A percentile compares a stretch with the other conserved stretches of the same genome.
Evolutionary conservation across 129 eudicot species (phyloP).

Genomic region (Chrysanthemum seticuspe): DNA sequence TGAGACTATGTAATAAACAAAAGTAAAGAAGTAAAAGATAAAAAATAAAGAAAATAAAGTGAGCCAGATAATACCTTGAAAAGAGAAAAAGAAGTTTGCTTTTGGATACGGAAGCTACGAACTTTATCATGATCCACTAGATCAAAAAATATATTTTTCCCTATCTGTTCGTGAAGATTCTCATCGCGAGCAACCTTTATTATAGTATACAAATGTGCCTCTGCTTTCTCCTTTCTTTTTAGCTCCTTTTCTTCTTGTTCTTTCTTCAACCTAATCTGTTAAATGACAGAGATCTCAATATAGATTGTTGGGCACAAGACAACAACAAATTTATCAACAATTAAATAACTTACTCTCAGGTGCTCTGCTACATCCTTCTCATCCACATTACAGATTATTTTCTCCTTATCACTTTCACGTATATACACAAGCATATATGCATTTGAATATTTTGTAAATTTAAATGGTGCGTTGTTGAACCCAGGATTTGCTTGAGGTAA

Average conservation of each 20-base stretch:
- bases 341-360: constrained; percentile 48
- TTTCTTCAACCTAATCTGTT: constrained; percentile 75
- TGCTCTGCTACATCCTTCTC: constrained; percentile 94
- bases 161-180: constrained; percentile 11
- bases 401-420: constrained; percentile 83
- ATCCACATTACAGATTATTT: constrained; percentile 76
- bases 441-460: constrained; percentile 85
- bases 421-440: constrained; percentile 93
- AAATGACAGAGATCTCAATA: constrained; percentile 10
- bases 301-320: constrained; percentile 2
- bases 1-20: no score
- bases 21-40: no score
- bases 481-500: constrained; percentile 87
- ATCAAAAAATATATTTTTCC: constrained; percentile 6
- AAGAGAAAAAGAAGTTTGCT: constrained; percentile 7
- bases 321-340: not conserved
- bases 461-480: constrained; percentile 79
- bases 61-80: not conserved
- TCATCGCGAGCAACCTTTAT: constrained; percentile 29
- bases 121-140: constrained; percentile 13
- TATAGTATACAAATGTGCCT: constrained; percentile 66
- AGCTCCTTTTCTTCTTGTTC: constrained; percentile 89
- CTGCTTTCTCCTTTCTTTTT: constrained; percentile 72
- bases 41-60: no score
- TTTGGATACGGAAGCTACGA: not conserved